phyloP scores from a whole-genome alignment of 2,329 filamentous ascomycete genomes.

The Hypoxylon sp. region DNA sequence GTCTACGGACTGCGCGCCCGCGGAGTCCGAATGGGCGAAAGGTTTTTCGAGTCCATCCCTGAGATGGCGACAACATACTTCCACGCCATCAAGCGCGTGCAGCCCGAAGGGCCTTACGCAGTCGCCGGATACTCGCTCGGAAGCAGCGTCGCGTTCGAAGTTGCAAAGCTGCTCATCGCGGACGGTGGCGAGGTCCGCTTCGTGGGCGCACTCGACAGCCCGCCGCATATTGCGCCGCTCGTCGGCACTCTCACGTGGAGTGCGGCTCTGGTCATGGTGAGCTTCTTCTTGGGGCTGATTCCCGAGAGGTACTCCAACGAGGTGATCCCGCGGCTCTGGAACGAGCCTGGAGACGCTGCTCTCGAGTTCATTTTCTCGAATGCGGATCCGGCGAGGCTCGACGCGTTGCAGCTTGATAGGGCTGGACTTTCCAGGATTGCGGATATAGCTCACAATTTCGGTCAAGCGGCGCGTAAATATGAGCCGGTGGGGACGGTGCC shows the following conservation, averaged over 20 bases:
- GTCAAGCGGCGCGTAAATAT: conserved; percentile 60
- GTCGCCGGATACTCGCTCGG: conserved; percentile 67
- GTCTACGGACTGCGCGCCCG: conserved; percentile 63
- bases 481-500: conserved; percentile 58
- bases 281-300: conserved; percentile 59
- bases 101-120: conserved; percentile 67
- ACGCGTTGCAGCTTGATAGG: conserved; percentile 49
- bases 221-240: conserved; percentile 62
- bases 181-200: conserved; percentile 60
- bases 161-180: conserved; percentile 62
- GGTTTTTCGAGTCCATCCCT: conserved; percentile 59
- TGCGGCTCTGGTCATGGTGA: conserved; percentile 58
- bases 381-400: conserved; percentile 49
- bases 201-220: conserved; percentile 63
- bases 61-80: conserved; percentile 61
- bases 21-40: conserved; percentile 60
- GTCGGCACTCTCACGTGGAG: conserved; percentile 60
- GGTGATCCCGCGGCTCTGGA: conserved; percentile 16
- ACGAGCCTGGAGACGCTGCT: conserved; percentile 8
- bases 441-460: conserved; percentile 55
- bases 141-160: conserved; percentile 66
- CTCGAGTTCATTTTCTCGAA: conserved; percentile 10
- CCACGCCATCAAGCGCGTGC: conserved; percentile 56
- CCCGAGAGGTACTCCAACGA: conserved; percentile 50
- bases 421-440: conserved; percentile 43